Evolutionary conservation across 164 flowering plant genomes (phyloP).

Genomic region (Platanus orientalis): DNA sequence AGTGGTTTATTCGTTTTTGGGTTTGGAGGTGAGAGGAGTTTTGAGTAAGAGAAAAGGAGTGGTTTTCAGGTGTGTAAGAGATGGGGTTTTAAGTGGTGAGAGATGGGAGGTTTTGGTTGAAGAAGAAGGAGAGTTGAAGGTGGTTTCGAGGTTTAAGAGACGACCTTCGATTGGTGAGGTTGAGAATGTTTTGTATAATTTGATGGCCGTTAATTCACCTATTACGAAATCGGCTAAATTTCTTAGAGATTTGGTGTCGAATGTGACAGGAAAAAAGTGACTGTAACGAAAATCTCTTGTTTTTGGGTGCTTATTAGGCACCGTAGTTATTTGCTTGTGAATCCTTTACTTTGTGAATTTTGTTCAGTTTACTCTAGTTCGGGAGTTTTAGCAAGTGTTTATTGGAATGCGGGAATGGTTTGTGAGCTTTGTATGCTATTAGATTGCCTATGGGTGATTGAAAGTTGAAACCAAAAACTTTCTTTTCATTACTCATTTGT

Average conservation of each 20-base stretch:
- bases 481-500: too few species aligned
- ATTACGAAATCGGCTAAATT: constrained; percentile 80
- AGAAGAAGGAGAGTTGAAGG: constrained; percentile 62
- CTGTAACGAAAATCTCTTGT: too few species aligned
- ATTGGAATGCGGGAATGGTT: too few species aligned
- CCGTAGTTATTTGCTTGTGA: too few species aligned
- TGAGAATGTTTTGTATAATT: constrained; percentile 73
- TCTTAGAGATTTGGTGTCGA: constrained; percentile 62
- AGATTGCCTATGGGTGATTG: too few species aligned
- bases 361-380: too few species aligned
- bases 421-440: too few species aligned
- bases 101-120: constrained; percentile 70
- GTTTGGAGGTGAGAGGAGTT: constrained; percentile 71
- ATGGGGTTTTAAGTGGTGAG: constrained; percentile 62
- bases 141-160: constrained; percentile 54
- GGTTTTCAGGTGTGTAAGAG: constrained; percentile 57
- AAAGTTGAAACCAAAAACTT: too few species aligned
- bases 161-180: constrained; percentile 71
- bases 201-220: constrained; percentile 83
- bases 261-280: constrained; percentile 60
- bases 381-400: too few species aligned
- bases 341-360: too few species aligned
- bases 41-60: constrained; percentile 67
- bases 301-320: too few species aligned
- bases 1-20: constrained; percentile 80